Conservation (phyloP, 352 stramenopile species). For the Globisporangium radiosum region DNA sequence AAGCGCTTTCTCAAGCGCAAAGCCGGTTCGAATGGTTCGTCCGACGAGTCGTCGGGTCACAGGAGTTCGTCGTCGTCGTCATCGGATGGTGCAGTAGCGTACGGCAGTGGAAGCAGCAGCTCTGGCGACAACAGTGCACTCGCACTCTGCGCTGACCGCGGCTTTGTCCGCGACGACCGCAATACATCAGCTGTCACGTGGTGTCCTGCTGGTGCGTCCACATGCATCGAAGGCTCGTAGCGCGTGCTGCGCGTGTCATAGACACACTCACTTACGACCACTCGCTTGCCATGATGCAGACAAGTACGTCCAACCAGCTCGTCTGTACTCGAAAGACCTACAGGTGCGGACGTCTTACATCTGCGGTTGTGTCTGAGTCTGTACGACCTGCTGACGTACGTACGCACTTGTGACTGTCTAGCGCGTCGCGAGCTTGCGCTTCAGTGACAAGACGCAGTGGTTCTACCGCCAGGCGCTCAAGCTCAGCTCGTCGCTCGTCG, state of each 20-base stretch:
- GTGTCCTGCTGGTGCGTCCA: constrained; percentile 10
- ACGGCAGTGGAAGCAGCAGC: background rate
- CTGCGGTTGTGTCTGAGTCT: background rate
- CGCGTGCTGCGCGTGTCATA: background rate
- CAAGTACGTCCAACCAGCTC: constrained; percentile 2
- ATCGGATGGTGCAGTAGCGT: constrained; percentile 1
- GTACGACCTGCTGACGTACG: background rate
- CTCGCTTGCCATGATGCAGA: constrained; percentile 1
- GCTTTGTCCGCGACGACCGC: constrained; percentile 15
- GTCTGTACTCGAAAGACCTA: constrained; percentile 14
- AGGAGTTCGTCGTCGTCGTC: too few relatives aligned
- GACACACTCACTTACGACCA: background rate
- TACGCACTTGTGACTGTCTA: constrained; percentile 6
- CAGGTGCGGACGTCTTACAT: constrained; percentile 1
- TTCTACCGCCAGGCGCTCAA: constrained; percentile 63
- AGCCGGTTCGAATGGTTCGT: constrained; percentile 1
- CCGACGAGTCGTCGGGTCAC: constrained; percentile 4
- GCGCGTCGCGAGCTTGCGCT: constrained; percentile 33
- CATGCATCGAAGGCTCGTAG: too few relatives aligned
- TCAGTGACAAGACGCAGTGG: constrained; percentile 61
- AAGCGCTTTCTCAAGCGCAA: constrained; percentile 16
- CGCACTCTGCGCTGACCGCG: constrained; percentile 1
- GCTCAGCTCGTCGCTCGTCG: constrained; percentile 38
- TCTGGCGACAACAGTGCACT: background rate
- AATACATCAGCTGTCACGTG: constrained; percentile 4